Evolutionary conservation across 1,139 yeast genomes (phyloP).

Genomic region (Pichia sp.): DNA sequence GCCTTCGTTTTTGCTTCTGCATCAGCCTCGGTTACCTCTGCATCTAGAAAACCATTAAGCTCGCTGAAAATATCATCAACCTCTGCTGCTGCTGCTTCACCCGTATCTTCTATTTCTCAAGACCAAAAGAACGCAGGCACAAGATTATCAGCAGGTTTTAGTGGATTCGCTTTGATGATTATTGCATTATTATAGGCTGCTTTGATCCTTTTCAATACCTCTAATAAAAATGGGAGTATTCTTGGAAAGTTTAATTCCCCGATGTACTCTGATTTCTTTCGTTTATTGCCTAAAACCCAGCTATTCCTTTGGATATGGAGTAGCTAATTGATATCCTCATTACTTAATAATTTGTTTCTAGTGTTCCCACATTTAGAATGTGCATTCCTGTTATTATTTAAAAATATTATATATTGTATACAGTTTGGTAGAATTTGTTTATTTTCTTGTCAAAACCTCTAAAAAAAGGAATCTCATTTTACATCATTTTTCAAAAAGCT

Average conservation of each 20-base stretch:
- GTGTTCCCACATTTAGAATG: background rate
- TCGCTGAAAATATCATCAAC: background rate
- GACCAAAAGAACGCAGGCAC: conserved; percentile 12
- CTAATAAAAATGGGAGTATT: background rate
- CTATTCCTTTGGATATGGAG: background rate
- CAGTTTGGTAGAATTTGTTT: background rate
- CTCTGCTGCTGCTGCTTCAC: background rate
- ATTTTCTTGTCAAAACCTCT: background rate
- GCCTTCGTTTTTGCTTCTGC: background rate
- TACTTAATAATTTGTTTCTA: background rate
- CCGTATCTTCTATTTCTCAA: background rate
- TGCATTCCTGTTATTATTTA: background rate
- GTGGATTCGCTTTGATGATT: conserved; percentile 1
- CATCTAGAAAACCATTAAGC: background rate
- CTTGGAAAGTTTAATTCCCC: background rate
- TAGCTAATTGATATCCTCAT: background rate
- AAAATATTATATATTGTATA: background rate
- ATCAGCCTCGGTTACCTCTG: background rate
- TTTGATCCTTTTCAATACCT: background rate
- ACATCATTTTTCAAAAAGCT: conserved; percentile 8
- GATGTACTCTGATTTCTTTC: background rate
- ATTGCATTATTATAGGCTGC: conserved; percentile 12
- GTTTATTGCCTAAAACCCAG: background rate
- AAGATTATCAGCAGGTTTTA: background rate
- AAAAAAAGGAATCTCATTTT: background rate